phyloP scores from a whole-genome alignment of 2,329 filamentous ascomycete species.

The Ophiocordyceps camponoti-rufipedis region DNA sequence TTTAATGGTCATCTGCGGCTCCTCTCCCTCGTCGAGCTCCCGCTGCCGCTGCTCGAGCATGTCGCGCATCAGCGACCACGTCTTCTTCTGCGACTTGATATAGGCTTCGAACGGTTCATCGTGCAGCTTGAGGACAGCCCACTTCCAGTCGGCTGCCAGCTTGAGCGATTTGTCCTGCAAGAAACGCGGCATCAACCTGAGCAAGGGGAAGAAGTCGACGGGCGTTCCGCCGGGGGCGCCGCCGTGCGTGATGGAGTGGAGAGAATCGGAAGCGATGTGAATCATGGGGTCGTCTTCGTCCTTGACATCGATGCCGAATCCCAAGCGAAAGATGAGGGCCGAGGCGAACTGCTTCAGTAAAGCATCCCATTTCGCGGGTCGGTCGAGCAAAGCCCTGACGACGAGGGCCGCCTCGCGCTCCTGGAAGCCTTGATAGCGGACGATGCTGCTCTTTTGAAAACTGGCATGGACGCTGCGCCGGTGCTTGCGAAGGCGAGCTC shows the following conservation, averaged over 20 bases:
- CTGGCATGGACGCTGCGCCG: conserved; percentile 22
- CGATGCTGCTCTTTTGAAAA: conserved; percentile 21
- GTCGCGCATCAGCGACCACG: conserved; percentile 10
- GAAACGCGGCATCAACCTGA: conserved; percentile 21
- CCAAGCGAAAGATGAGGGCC: conserved; percentile 22
- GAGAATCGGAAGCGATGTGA: conserved; percentile 15
- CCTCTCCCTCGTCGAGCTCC: conserved; percentile 9
- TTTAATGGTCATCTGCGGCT: conserved; percentile 16
- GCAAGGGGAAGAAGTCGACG: conserved; percentile 29
- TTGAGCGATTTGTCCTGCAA: conserved; percentile 12
- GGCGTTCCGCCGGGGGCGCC: conserved; percentile 16
- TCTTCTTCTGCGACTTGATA: conserved; percentile 10
- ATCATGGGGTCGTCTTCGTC: conserved; percentile 20
- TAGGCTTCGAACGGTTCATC: conserved; percentile 23
- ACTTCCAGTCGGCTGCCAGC: conserved; percentile 11
- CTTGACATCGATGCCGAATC: conserved; percentile 21
- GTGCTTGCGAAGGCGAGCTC: conserved; percentile 22
- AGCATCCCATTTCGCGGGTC: conserved; percentile 17
- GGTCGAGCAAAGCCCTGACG: conserved; percentile 12
- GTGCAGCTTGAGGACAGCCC: conserved; percentile 20
- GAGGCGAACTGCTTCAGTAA: conserved; percentile 19
- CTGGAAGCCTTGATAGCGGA: conserved; percentile 16
- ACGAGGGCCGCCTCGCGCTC: conserved; percentile 13
- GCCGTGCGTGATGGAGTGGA: conserved; percentile 10
- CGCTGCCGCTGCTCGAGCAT: conserved; percentile 9